Percentiles rank a stretch among this genome's conserved stretches.
phyloP scores from a whole-genome alignment of 2,329 filamentous ascomycete genomes.

The Diplodia seriata region DNA sequence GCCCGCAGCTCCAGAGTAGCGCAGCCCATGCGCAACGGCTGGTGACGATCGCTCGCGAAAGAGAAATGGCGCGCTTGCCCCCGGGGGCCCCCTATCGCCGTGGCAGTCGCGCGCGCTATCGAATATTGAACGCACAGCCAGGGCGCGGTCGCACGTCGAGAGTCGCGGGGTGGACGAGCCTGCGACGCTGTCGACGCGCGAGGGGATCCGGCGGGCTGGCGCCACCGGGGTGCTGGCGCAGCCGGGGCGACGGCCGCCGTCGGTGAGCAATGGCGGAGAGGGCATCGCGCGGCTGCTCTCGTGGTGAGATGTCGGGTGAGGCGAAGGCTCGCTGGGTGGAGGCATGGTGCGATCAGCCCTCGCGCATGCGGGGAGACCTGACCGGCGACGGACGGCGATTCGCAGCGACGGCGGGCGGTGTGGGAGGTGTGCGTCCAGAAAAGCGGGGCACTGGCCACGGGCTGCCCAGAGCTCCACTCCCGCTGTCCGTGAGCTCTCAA shows the following conservation, averaged over 20 bases:
- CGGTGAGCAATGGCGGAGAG: not conserved
- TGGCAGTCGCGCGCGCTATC: constrained; percentile 14
- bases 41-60: constrained; percentile 7
- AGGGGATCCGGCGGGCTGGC: constrained; percentile 8
- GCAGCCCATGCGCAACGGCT: constrained; percentile 18
- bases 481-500: constrained; percentile 26
- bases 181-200: not conserved
- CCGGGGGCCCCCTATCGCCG: constrained; percentile 2
- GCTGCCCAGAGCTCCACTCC: constrained; percentile 23
- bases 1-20: constrained; percentile 8
- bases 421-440: not conserved
- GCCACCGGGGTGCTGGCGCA: not conserved
- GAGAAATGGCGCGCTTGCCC: constrained; percentile 6
- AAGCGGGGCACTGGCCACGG: constrained; percentile 12
- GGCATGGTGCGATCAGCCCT: constrained; percentile 7
- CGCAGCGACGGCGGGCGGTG: not conserved
- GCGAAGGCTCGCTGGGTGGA: constrained; percentile 7
- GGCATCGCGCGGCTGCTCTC: not conserved
- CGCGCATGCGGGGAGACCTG: constrained; percentile 17
- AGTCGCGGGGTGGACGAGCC: not conserved
- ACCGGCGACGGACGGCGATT: constrained; percentile 14
- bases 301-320: constrained; percentile 23
- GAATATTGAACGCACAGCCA: constrained; percentile 26
- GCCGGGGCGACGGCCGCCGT: not conserved
- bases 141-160: constrained; percentile 13